Evolutionary conservation across 192 early-diverging fungal genomes (phyloP), one percentile per base, ranked within the genome.

Genomic region (Anaeromyces robustus): DNA sequence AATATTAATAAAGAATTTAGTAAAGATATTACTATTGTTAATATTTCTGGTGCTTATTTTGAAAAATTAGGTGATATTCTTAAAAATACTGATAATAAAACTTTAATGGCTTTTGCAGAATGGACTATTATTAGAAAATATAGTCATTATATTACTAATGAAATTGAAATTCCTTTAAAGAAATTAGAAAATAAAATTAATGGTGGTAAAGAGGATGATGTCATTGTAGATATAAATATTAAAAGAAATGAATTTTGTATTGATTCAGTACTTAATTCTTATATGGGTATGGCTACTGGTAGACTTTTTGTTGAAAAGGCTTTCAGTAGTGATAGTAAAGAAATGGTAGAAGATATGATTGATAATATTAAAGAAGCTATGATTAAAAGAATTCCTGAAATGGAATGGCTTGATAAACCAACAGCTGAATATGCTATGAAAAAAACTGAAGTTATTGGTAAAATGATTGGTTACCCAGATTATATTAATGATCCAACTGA

Each of bases 381-480:
- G 39, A 77, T 85, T 28, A 79, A 82, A 26, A 83, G 85, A 28
- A 79, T 93, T 29, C 19, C 79, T 3, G 78, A 77, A 0, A 80
- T 92, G 59, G 82, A 85, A 12, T 93, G 92, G 91, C 87, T 93
- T 79, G 92, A 93, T 82, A 68, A 85, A 0, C 80, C 80, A 34
- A 92, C 92, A 1, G 81, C 82, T 12, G 19, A 77, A 77, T 87
- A 83, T 39, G 92, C 92, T 3, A 79, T 88, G 22, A 82, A 87
- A 29, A 93, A 93, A 79, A 86, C 92, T 0, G 83, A 89, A 81
- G 80, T 85, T 29, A 88, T 93, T 59, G 80, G 86, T 29, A 84
- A 88, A 79, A 89, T 92, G 82, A 86, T 94, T 78, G 93, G 89
- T 12, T 94, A 90, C 78, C 91, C 89, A 11, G 84, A 86, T 29